Evolutionary conservation across 768 basidiomycete species (phyloP), one percentile per base, ranked within the genome.

Genomic region (Rubroboletus pulcherrimus): DNA sequence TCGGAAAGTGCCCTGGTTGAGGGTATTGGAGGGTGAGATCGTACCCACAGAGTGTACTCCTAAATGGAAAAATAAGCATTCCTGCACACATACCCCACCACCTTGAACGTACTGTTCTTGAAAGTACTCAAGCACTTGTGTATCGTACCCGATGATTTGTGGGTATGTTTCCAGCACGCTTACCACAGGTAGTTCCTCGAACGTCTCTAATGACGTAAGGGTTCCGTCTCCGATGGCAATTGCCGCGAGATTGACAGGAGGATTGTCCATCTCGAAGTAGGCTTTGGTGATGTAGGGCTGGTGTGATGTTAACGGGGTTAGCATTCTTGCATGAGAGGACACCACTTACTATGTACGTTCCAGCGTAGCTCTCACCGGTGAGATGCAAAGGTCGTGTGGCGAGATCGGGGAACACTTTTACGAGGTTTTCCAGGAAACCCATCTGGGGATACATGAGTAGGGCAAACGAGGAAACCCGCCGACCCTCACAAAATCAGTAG

Each of bases 261-360:
- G 85, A 39, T 80, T 78, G 1, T 74, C 55, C 71, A 81, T 76
- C 44, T 71, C 74, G 61, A 91, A 86, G 65, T 87, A 85, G 7
- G 84, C 71, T 68, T 87, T 87, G 55, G 84, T 74, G 62, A 91
- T 89, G 63, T 89, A 89, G 4, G 87, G 86, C 85, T 89, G 12
- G 84, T 73, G 7, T 5, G 4, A n/a, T 17, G 3, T 54, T 29
- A 21, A 44, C 5, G 66, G 15, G 11, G 47, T 35, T 21, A 21
- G 21, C 21, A 1, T 12, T 12, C 21, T 17, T 14, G 17, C 4
- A 7, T 7, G n/a, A 34, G 83, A 85, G 39, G 42, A 30, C 26
- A 26, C 42, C 8, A 67, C 81, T 55, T 60, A 82, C 82, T 48
- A 89, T 87, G 60, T 83, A 87, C 47, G 74, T 78, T 26, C 87